Conservation (phyloP, 495 filamentous ascomycete species). For the Penicillium paxilli region DNA sequence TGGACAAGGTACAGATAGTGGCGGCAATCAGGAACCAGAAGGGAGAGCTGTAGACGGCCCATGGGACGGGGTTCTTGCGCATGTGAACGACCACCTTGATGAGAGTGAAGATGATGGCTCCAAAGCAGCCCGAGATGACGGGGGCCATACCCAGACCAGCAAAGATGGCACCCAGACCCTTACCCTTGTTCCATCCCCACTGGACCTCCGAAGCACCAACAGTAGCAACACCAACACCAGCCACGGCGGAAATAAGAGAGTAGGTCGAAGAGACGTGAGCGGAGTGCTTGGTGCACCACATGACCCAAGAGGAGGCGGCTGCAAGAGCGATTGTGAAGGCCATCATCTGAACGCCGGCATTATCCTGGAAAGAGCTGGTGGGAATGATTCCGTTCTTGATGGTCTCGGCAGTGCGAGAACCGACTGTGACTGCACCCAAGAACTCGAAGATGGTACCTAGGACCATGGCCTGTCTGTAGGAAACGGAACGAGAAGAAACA, state of each 20-base stretch:
- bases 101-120: slow-evolving; percentile 57
- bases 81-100: slow-evolving; percentile 60
- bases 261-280: slow-evolving; percentile 66
- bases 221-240: slow-evolving; percentile 62
- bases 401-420: slow-evolving; percentile 58
- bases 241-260: slow-evolving; percentile 62
- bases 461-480: slow-evolving; percentile 68
- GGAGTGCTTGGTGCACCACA: slow-evolving; percentile 63
- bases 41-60: slow-evolving; percentile 58
- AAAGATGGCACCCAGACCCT: slow-evolving; percentile 61
- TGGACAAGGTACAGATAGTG: slow-evolving; percentile 59
- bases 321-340: slow-evolving; percentile 59
- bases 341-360: slow-evolving; percentile 61
- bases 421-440: slow-evolving; percentile 59
- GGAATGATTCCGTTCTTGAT: slow-evolving; percentile 62
- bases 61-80: slow-evolving; percentile 55
- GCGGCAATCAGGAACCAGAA: slow-evolving; percentile 60
- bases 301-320: slow-evolving; percentile 56
- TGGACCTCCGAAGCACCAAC: slow-evolving; percentile 56
- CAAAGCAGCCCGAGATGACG: slow-evolving; percentile 56
- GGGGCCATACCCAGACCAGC: slow-evolving; percentile 63
- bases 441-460: slow-evolving; percentile 65
- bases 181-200: slow-evolving; percentile 63
- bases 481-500: slow-evolving; percentile 67
- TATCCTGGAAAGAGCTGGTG: slow-evolving; percentile 43